Base-by-base conservation (phyloP, 2,329 filamentous ascomycete species). In the Aspergillus ochraceoroseus region DNA sequence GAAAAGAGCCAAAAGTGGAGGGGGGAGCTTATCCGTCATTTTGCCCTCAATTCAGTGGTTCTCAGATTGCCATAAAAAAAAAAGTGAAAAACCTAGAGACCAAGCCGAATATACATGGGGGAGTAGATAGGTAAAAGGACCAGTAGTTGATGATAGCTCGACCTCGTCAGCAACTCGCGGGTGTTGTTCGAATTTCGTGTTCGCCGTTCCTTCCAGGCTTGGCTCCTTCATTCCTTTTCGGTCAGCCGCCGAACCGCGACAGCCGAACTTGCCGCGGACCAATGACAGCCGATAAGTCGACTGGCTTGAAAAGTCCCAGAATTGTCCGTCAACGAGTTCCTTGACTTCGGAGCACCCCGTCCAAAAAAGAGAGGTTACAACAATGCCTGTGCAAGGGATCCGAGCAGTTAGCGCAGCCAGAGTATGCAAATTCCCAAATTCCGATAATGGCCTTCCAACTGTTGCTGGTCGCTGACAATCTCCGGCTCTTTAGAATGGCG, bases 11-110 rank as follows among this genome's bases (percentile, higher is more conserved):
- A 96, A 77, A 44, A 96, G 78, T 63, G 94, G 90, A 41, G 85
- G 87, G 43, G 92, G 90, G 13, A 98, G 83, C 70, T 94, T 92
- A 75, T 95, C 90, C 35, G 92, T 96, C 92, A 96, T 98, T 48
- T 55, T 72, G 56, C 27, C 43, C 46, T 50, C 47, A 38, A 32
- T 14, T 3, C 17, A 31, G 29, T 36, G 23, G 33, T 25, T 29
- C 36, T 38, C 44, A 25, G 12, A 27, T 15, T 18, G 14, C 17
- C 5, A 14, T 17, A n/a, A 27, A 22, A 27, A 20, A 22, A n/a
- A 11, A 13, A 18, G 18, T 15, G 28, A 23, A 5, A 18, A 19
- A 14, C 18, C 17, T 7, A 35, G 20, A 20, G 19, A 20, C 25
- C 26, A 17, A 37, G 15, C 31, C 18, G 15, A 41, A 18, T n/a